Evolutionary conservation across 768 basidiomycete species (phyloP).

Genomic region (Tubosaeta sp.): DNA sequence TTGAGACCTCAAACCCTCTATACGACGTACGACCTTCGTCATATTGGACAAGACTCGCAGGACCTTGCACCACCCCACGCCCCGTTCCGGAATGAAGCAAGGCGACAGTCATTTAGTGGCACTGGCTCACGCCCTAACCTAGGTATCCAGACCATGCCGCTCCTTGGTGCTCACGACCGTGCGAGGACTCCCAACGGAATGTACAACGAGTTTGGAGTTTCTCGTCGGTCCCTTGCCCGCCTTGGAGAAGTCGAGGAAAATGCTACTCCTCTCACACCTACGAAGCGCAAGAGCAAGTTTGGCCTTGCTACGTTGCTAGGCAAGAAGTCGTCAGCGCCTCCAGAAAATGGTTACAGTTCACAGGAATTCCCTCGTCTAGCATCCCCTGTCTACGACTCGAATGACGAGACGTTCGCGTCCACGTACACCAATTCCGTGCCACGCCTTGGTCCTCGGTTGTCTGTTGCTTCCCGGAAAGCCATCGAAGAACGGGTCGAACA

Average conservation of each 20-base stretch:
- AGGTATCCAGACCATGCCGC: conserved; percentile 48
- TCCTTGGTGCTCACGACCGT: conserved; percentile 33
- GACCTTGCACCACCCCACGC: conserved; percentile 61
- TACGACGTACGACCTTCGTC: conserved; percentile 54
- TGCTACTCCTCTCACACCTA: conserved; percentile 30
- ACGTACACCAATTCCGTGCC: conserved; percentile 50
- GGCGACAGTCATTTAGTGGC: conserved; percentile 78
- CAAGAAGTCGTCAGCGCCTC: conserved; percentile 37
- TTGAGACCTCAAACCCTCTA: conserved; percentile 63
- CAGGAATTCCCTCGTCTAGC: conserved; percentile 50
- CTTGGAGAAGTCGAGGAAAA: conserved; percentile 30
- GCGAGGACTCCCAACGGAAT: conserved; percentile 32
- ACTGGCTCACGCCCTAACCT: conserved; percentile 54
- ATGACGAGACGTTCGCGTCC: conserved; percentile 44
- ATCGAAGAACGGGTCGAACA: conserved; percentile 81
- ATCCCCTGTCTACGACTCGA: conserved; percentile 41
- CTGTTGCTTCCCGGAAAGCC: conserved; percentile 63
- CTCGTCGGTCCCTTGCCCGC: conserved; percentile 52
- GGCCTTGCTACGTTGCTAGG: conserved; percentile 65
- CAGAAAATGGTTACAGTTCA: conserved; percentile 33
- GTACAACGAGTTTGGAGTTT: conserved; percentile 74
- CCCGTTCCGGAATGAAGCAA: conserved; percentile 56
- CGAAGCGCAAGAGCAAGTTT: conserved; percentile 73
- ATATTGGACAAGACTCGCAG: conserved; percentile 38
- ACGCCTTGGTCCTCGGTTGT: conserved; percentile 52